Conservation (phyloP, 2,329 filamentous ascomycete species). For the Aaosphaeria pasadenensis region DNA sequence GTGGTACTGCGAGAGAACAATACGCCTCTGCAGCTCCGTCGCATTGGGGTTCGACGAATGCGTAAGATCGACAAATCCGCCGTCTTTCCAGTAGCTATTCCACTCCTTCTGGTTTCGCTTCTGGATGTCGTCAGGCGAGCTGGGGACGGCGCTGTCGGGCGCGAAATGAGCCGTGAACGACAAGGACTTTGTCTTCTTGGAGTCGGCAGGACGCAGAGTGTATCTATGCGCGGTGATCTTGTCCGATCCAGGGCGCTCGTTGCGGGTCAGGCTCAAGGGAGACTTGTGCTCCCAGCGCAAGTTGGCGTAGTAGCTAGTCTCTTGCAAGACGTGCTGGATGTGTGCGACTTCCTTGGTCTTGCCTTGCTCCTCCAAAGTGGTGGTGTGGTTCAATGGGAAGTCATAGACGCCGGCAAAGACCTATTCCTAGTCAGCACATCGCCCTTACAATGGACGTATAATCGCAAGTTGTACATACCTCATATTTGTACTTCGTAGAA, state of each 20-base stretch:
- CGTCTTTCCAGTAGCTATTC: slow-evolving; percentile 47
- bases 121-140: slow-evolving; percentile 18
- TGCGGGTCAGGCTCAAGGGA: neutral
- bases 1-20: slow-evolving; percentile 52
- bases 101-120: slow-evolving; percentile 41
- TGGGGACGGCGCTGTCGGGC: slow-evolving; percentile 1
- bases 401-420: slow-evolving; percentile 53
- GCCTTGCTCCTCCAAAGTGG: slow-evolving; percentile 32
- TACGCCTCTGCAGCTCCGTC: slow-evolving; percentile 49
- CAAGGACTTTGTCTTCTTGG: neutral
- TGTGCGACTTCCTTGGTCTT: slow-evolving; percentile 3
- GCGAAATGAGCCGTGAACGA: neutral
- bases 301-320: neutral
- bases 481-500: slow-evolving; percentile 21
- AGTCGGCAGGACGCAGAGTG: neutral
- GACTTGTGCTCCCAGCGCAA: neutral
- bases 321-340: neutral
- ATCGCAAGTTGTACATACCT: slow-evolving; percentile 16
- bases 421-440: slow-evolving; percentile 23
- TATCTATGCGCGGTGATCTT: neutral
- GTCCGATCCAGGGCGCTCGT: neutral
- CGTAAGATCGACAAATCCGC: slow-evolving; percentile 52
- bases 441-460: slow-evolving; percentile 8
- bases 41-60: slow-evolving; percentile 39
- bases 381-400: slow-evolving; percentile 44